Base-by-base conservation (phyloP, 768 basidiomycete genomes). In the Boletus pseudopeckii region DNA sequence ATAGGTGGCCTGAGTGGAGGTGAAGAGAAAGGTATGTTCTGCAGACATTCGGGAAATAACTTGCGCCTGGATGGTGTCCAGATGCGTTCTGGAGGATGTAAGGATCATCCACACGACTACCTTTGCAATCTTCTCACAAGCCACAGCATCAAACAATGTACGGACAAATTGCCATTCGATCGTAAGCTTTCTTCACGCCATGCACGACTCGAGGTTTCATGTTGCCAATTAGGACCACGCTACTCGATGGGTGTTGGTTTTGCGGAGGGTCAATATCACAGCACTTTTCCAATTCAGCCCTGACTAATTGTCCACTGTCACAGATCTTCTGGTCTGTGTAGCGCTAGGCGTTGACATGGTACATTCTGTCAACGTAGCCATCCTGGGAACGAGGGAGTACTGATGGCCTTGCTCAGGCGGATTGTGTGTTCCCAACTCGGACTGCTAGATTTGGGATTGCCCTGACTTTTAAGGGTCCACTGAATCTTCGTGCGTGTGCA, bases 271-370 rank as follows among this genome's bases (percentile, higher is more conserved):
- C 55, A 36, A 57, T 62, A 40, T 49, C 39, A 33, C 41, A 36
- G 18, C 45, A 26, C 17, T 28, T 45, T 45, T 44, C 36, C 8
- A 18, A 42, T 52, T 7, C 33, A 14, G 28, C 33, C 30, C 41
- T 45, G 43, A 32, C 37, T 46, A 18, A 47, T 24, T n/a, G 14
- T 5, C 26, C 47, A 13, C 20, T 5, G 28, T 15, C 24, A 38
- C 55, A 90, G 92, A 96, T 74, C 77, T 96, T 14, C 74, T 96
- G 38, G 92, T 95, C 14, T 94, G 93, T 62, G 85, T 92, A 20
- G 92, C 92, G 5, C 75, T 96, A n/a, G 92, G 92, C 14, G 80
- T 95, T 30, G 92, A 96, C 64, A 95, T 96, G 91, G 92, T 89
- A 57, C 30, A 73, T 56, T 36, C 24, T 48, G 24, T 42, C 38